Evolutionary conservation across 345 rosid genomes (phyloP).

Genomic region (Populus euphratica): DNA sequence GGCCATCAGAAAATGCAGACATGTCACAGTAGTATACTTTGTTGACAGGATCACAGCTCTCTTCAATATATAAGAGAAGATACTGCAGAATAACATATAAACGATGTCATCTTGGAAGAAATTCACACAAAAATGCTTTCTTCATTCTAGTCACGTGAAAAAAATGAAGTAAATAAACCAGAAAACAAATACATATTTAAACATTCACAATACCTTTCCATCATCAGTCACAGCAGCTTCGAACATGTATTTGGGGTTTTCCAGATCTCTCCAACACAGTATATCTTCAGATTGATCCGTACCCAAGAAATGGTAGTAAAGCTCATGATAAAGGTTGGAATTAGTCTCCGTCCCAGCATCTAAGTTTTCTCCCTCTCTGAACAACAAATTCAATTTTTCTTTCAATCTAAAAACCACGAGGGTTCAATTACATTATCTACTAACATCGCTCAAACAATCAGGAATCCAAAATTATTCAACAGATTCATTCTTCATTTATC

Average conservation of each 20-base stretch:
- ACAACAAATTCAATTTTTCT: constrained; percentile 5
- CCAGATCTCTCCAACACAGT: constrained; percentile 84
- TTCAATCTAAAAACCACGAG: background rate
- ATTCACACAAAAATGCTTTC: background rate
- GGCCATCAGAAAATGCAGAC: constrained; percentile 58
- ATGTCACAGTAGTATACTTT: constrained; percentile 71
- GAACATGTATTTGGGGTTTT: constrained; percentile 63
- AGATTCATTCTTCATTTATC: background rate
- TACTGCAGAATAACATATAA: constrained; percentile 47
- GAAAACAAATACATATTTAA: background rate
- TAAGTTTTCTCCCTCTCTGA: constrained; percentile 66
- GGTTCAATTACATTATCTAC: background rate
- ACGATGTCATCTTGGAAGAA: background rate
- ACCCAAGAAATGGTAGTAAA: constrained; percentile 79
- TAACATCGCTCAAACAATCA: background rate
- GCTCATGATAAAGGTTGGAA: constrained; percentile 71
- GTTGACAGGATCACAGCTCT: constrained; percentile 78
- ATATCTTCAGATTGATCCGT: constrained; percentile 77
- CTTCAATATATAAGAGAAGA: constrained; percentile 48
- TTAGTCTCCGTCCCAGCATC: constrained; percentile 97
- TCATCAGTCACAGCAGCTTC: constrained; percentile 68
- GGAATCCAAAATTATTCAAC: background rate
- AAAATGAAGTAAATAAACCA: background rate
- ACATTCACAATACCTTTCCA: constrained; percentile 57
- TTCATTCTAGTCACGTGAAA: background rate